Percentiles rank a stretch among this genome's conserved stretches.
These are phyloP conservation scores for Chrysanthemum makinoi DNA, from an alignment of 129 eudicot species.

Conservation along the genomic window DNA sequence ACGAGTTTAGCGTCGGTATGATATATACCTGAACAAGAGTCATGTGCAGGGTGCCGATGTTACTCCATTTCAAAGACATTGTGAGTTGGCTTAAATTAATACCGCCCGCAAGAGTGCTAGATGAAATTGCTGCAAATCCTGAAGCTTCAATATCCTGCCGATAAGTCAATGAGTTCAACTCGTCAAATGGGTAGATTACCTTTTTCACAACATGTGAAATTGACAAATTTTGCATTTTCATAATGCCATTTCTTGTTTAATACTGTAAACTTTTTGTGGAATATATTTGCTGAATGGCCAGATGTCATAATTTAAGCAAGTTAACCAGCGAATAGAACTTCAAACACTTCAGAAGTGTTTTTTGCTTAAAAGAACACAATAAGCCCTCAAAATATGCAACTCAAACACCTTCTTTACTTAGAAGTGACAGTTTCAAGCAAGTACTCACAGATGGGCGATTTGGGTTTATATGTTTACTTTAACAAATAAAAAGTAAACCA, in stretches of 20 bases:
- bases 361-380: too few species aligned
- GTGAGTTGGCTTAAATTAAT: slow-evolving; percentile 51
- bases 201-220: not conserved
- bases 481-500: too few species aligned
- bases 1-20: not conserved
- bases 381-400: too few species aligned
- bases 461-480: too few species aligned
- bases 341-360: too few species aligned
- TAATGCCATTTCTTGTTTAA: not conserved
- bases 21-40: slow-evolving; percentile 64
- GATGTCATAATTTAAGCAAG: too few species aligned
- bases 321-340: too few species aligned
- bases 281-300: too few species aligned
- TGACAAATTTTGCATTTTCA: not conserved
- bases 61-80: slow-evolving; percentile 77
- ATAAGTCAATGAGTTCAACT: slow-evolving; percentile 13
- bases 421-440: too few species aligned
- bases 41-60: slow-evolving; percentile 66
- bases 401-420: too few species aligned
- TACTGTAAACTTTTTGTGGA: too few species aligned
- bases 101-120: slow-evolving; percentile 52
- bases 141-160: slow-evolving; percentile 71
- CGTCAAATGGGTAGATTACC: not conserved
- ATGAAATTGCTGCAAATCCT: slow-evolving; percentile 58
- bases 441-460: too few species aligned